phyloP scores from a whole-genome alignment of 176 grass and related monocot species.

The Aegilops tauschii region DNA sequence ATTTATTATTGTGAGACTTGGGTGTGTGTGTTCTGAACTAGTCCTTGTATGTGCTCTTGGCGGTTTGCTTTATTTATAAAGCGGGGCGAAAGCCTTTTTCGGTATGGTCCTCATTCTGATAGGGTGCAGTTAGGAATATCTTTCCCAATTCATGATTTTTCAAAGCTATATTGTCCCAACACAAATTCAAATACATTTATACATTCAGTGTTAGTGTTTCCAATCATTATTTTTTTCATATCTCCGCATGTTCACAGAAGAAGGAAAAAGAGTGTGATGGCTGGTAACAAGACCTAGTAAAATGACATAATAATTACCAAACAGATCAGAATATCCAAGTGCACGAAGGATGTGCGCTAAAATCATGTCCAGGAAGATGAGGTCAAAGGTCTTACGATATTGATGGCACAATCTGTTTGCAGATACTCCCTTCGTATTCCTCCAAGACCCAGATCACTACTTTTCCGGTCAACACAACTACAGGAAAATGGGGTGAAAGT shows the following conservation, averaged over 20 bases:
- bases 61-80: no score
- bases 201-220: background rate
- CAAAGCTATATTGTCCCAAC: background rate
- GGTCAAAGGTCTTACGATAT: conserved; percentile 40
- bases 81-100: no score
- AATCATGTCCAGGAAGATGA: background rate
- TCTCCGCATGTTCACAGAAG: background rate
- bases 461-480: conserved; percentile 92
- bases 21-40: no score
- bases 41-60: no score
- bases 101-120: background rate
- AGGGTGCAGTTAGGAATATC: background rate
- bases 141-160: background rate
- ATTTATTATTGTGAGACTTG: no score
- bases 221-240: background rate
- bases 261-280: background rate
- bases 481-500: conserved; percentile 20
- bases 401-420: conserved; percentile 92
- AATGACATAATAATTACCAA: background rate
- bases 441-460: conserved; percentile 81
- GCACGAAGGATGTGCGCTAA: background rate
- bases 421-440: conserved; percentile 78
- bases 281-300: no score
- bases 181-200: background rate
- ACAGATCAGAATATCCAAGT: background rate